These are phyloP conservation scores for Claviceps pusilla DNA, from an alignment of 2,329 filamentous ascomycete genomes.

Conservation along the genomic window DNA sequence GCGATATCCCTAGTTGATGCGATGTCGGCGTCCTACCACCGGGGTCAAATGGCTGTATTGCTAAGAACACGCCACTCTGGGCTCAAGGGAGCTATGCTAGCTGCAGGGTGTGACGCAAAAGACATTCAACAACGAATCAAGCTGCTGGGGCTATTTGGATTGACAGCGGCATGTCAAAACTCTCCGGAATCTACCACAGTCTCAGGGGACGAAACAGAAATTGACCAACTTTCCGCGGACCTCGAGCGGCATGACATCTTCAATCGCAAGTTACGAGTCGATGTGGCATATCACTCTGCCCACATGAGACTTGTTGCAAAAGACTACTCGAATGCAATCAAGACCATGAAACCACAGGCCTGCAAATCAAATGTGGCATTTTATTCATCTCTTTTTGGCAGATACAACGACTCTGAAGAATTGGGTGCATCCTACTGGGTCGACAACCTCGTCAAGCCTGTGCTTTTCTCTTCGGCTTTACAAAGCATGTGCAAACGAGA, in stretches of 20 bases:
- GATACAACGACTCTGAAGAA: conserved; percentile 17
- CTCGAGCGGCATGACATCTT: conserved; percentile 29
- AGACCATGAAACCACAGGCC: conserved; percentile 3
- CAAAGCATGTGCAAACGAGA: conserved; percentile 16
- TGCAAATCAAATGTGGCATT: conserved; percentile 22
- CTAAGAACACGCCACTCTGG: not conserved
- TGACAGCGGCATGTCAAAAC: conserved; percentile 32
- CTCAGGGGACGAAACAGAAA: conserved; percentile 30
- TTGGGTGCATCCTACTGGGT: conserved; percentile 31
- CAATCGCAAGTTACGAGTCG: conserved; percentile 31
- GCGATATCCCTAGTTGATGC: conserved; percentile 27
- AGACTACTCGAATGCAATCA: conserved; percentile 27
- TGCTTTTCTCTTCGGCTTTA: conserved; percentile 25
- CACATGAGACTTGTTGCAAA: conserved; percentile 37
- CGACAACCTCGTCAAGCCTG: conserved; percentile 25
- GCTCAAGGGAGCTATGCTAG: conserved; percentile 38
- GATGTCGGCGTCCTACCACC: conserved; percentile 34
- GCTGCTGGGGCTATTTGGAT: conserved; percentile 8
- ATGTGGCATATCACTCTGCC: conserved; percentile 38
- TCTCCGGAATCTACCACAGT: conserved; percentile 35
- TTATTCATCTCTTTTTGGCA: conserved; percentile 31
- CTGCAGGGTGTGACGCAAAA: conserved; percentile 32
- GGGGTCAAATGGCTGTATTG: conserved; percentile 19
- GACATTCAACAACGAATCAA: conserved; percentile 25
- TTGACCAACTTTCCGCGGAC: conserved; percentile 25